Evolutionary conservation across 495 filamentous ascomycete species (phyloP).

Genomic region (Aspergillus haitiensis): DNA sequence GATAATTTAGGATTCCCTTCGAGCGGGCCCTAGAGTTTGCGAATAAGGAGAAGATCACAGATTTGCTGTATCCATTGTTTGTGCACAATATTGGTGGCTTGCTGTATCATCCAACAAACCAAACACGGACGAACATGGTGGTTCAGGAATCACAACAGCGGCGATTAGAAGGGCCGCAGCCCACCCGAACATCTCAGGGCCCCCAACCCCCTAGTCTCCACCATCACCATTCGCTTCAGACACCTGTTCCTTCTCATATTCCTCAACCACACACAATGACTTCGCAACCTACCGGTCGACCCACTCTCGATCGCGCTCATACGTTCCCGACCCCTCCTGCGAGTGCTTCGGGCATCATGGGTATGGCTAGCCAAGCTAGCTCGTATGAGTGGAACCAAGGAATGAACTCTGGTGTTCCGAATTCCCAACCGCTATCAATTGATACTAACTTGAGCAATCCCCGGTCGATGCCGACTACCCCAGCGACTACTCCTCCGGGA

Average conservation of each 20-base stretch:
- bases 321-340: slow-evolving; percentile 94
- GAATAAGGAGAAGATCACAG: slow-evolving; percentile 99
- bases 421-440: slow-evolving; percentile 75
- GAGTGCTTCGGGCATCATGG: slow-evolving; percentile 87
- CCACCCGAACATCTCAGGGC: slow-evolving; percentile 47
- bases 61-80: slow-evolving; percentile 91
- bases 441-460: slow-evolving; percentile 79
- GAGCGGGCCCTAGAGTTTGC: slow-evolving; percentile 96
- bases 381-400: slow-evolving; percentile 75
- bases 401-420: slow-evolving; percentile 62
- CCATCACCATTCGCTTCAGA: slow-evolving; percentile 77
- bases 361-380: slow-evolving; percentile 69
- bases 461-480: slow-evolving; percentile 90
- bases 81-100: slow-evolving; percentile 96
- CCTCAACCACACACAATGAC: slow-evolving; percentile 72
- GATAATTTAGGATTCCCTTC: slow-evolving; percentile 80
- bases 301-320: slow-evolving; percentile 75
- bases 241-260: slow-evolving; percentile 60
- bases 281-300: slow-evolving; percentile 71
- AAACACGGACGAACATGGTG: slow-evolving; percentile 74
- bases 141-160: slow-evolving; percentile 84
- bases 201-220: slow-evolving; percentile 73
- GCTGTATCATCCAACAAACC: slow-evolving; percentile 91
- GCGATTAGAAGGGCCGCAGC: slow-evolving; percentile 51
- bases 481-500: slow-evolving; percentile 89